phyloP scores from a whole-genome alignment of 164 flowering plant species.

The Liriodendron chinense region DNA sequence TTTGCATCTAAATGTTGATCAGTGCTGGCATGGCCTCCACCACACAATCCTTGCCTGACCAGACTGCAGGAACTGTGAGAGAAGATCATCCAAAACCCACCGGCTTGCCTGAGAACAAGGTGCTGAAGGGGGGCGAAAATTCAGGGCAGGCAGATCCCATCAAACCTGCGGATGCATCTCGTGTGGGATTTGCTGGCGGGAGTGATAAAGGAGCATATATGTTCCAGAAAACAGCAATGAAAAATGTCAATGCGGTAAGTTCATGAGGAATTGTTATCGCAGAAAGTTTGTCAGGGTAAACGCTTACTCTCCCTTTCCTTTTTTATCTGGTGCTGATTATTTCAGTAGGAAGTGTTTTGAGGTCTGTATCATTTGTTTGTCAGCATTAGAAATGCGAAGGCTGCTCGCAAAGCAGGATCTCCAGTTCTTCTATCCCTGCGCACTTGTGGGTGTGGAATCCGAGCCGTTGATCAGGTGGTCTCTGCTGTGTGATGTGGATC shows the following conservation, averaged over 20 bases:
- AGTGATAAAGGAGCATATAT: conserved; percentile 15
- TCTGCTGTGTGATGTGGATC: neutral
- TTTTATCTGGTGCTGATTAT: neutral
- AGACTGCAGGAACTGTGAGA: conserved; percentile 19
- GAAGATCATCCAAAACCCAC: conserved; percentile 12
- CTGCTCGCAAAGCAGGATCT: neutral
- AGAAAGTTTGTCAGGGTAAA: conserved; percentile 40
- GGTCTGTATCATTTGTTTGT: neutral
- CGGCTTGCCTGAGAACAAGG: neutral
- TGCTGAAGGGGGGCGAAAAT: conserved; percentile 18
- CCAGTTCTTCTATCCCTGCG: too few relatives aligned
- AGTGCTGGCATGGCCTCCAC: conserved; percentile 36
- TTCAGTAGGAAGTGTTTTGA: neutral
- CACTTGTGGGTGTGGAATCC: neutral
- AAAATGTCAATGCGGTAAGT: conserved; percentile 21
- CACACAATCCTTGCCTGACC: conserved; percentile 30
- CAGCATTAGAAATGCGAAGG: neutral
- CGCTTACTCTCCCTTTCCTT: too few relatives aligned
- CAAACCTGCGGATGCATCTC: conserved; percentile 19
- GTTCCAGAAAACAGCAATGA: conserved; percentile 28
- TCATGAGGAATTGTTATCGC: conserved; percentile 27
- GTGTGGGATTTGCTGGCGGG: conserved; percentile 19
- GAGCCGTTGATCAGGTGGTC: neutral
- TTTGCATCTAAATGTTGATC: conserved; percentile 17
- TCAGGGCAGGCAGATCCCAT: conserved; percentile 11